Conservation (phyloP, 1,139 yeast genomes). For the Yamadazyma membranifaciens region DNA sequence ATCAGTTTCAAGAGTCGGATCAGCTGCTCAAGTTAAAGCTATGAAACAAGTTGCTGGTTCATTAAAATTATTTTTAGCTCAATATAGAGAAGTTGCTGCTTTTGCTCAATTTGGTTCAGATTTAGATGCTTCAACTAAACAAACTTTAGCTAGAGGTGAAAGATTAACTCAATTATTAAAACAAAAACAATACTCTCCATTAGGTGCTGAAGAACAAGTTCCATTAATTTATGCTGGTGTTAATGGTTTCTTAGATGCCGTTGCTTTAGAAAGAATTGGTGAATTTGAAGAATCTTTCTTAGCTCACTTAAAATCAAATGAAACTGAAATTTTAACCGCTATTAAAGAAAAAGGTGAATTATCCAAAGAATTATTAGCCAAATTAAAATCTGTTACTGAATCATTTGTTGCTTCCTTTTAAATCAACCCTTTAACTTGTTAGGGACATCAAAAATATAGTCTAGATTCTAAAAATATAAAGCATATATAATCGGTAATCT, state of each 20-base stretch:
- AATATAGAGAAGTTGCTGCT: conserved; percentile 99
- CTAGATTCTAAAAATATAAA: conserved; percentile 10
- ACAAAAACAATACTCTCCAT: conserved; percentile 96
- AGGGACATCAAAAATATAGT: conserved; percentile 7
- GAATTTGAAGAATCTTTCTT: conserved; percentile 93
- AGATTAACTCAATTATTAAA: conserved; percentile 98
- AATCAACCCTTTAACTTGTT: conserved; percentile 15
- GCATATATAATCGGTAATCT: conserved; percentile 7
- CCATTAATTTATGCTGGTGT: conserved; percentile 99
- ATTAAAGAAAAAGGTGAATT: conserved; percentile 90
- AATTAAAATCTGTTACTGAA: conserved; percentile 89
- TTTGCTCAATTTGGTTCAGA: conserved; percentile 99
- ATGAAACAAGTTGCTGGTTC: conserved; percentile 99
- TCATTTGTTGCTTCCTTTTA: conserved; percentile 86
- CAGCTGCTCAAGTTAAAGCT: conserved; percentile 99
- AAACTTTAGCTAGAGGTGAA: conserved; percentile 99
- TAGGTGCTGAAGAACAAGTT: conserved; percentile 98
- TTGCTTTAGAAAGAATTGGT: conserved; percentile 83
- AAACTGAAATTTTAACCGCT: conserved; percentile 76
- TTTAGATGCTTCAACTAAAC: conserved; percentile 99
- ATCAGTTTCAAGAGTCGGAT: conserved; percentile 99
- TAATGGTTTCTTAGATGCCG: conserved; percentile 93
- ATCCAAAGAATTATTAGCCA: conserved; percentile 80
- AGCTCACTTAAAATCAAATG: conserved; percentile 87
- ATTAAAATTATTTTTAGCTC: conserved; percentile 99